Evolutionary conservation across 2,329 filamentous ascomycete genomes (phyloP).

Genomic region (Cladosporium cucumerinum): DNA sequence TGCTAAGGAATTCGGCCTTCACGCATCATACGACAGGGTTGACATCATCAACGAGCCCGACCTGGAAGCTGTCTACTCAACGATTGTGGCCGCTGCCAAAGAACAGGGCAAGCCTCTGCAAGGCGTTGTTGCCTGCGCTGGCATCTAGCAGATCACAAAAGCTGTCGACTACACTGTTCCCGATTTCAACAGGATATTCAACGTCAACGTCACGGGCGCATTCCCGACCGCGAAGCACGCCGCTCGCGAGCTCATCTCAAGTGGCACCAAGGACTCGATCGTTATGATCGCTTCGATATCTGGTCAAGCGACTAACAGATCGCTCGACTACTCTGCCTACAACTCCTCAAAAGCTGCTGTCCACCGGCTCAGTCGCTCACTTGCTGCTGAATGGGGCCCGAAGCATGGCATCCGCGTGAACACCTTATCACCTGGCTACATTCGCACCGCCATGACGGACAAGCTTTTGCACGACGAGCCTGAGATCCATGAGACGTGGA

Average conservation of each 20-base stretch:
- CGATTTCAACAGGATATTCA: conserved; percentile 36
- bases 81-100: conserved; percentile 64
- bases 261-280: conserved; percentile 34
- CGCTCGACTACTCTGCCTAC: conserved; percentile 45
- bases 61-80: conserved; percentile 50
- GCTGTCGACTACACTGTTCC: conserved; percentile 34
- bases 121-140: conserved; percentile 28
- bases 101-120: conserved; percentile 63
- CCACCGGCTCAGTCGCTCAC: conserved; percentile 50
- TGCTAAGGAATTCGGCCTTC: conserved; percentile 57
- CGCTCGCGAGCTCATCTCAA: conserved; percentile 33
- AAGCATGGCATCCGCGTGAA: conserved; percentile 33
- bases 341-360: conserved; percentile 56
- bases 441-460: conserved; percentile 38
- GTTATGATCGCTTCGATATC: conserved; percentile 41
- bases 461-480: conserved; percentile 41
- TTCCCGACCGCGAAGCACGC: conserved; percentile 36
- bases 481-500: conserved; percentile 52
- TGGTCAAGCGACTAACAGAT: conserved; percentile 42
- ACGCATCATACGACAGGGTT: conserved; percentile 67
- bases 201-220: conserved; percentile 39
- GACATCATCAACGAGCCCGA: conserved; percentile 69
- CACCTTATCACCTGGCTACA: conserved; percentile 35
- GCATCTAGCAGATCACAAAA: conserved; percentile 27
- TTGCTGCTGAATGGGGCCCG: conserved; percentile 53